phyloP scores from a whole-genome alignment of 106 monocot genomes.

The Acorus calamus region DNA sequence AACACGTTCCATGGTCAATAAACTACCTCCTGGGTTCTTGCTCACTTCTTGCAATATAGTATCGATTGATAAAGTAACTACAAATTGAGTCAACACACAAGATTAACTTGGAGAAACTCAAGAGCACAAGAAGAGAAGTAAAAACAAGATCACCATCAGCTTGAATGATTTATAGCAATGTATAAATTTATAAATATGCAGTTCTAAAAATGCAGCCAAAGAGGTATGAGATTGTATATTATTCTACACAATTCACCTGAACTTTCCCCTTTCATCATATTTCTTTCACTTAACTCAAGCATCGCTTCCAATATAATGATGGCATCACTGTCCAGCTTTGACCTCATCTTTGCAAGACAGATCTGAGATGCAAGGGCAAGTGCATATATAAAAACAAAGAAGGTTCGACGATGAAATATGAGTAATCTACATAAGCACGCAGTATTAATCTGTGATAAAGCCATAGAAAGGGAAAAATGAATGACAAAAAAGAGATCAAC shows the following conservation, averaged over 20 bases:
- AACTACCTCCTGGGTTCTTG: slow-evolving; percentile 41
- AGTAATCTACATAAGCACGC: too few relatives aligned
- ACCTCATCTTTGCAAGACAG: slow-evolving; percentile 23
- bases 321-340: slow-evolving; percentile 26
- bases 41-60: slow-evolving; percentile 51
- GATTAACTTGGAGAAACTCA: background rate
- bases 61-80: slow-evolving; percentile 56
- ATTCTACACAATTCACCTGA: slow-evolving; percentile 8
- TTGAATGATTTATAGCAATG: background rate
- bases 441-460: too few relatives aligned
- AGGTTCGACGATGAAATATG: too few relatives aligned
- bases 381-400: too few relatives aligned
- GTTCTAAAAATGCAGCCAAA: background rate
- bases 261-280: slow-evolving; percentile 10
- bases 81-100: slow-evolving; percentile 7
- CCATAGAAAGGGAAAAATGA: too few relatives aligned
- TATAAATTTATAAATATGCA: background rate
- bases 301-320: slow-evolving; percentile 40
- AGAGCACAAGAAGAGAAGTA: too few relatives aligned
- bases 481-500: too few relatives aligned
- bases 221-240: slow-evolving; percentile 1
- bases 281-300: slow-evolving; percentile 23
- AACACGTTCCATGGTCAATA: slow-evolving; percentile 56
- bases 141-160: too few relatives aligned
- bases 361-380: slow-evolving; percentile 12